Percentiles rank a stretch among this genome's conserved stretches.
These are phyloP conservation scores for Zangia roseola DNA, from an alignment of 768 basidiomycete genomes.

Conservation along the genomic window DNA sequence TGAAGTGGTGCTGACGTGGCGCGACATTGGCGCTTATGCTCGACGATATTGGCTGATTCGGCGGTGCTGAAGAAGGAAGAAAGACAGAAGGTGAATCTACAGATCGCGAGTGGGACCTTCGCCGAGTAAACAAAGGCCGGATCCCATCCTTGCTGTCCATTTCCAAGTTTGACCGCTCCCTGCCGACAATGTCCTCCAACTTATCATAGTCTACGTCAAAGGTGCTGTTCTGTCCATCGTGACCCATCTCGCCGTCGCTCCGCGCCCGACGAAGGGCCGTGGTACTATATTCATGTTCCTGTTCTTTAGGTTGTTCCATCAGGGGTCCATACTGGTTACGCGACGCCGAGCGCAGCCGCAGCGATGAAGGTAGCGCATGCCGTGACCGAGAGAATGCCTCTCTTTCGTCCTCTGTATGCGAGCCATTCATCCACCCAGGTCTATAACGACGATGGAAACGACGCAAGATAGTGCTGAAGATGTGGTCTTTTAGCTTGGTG, in stretches of 20 bases:
- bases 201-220: slow-evolving; percentile 45
- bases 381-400: slow-evolving; percentile 46
- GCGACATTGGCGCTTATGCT: slow-evolving; percentile 45
- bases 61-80: slow-evolving; percentile 27
- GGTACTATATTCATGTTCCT: slow-evolving; percentile 37
- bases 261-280: slow-evolving; percentile 57
- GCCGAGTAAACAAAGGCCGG: slow-evolving; percentile 31
- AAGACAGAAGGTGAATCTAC: slow-evolving; percentile 26
- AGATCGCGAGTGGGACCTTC: slow-evolving; percentile 44
- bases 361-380: slow-evolving; percentile 13
- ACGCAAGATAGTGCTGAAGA: slow-evolving; percentile 85
- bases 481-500: slow-evolving; percentile 91
- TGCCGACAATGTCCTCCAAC: slow-evolving; percentile 21
- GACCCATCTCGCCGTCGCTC: slow-evolving; percentile 53
- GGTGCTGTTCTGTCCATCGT: slow-evolving; percentile 34
- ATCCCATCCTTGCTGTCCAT: slow-evolving; percentile 22
- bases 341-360: slow-evolving; percentile 15
- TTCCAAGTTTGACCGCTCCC: slow-evolving; percentile 18
- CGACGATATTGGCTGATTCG: slow-evolving; percentile 34
- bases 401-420: slow-evolving; percentile 57
- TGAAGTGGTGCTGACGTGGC: slow-evolving; percentile 94
- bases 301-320: slow-evolving; percentile 39
- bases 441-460: slow-evolving; percentile 57
- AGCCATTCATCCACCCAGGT: slow-evolving; percentile 33
- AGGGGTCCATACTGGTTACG: slow-evolving; percentile 23